Evolutionary conservation across 345 rosid species (phyloP).

Genomic region (Acer campestre): DNA sequence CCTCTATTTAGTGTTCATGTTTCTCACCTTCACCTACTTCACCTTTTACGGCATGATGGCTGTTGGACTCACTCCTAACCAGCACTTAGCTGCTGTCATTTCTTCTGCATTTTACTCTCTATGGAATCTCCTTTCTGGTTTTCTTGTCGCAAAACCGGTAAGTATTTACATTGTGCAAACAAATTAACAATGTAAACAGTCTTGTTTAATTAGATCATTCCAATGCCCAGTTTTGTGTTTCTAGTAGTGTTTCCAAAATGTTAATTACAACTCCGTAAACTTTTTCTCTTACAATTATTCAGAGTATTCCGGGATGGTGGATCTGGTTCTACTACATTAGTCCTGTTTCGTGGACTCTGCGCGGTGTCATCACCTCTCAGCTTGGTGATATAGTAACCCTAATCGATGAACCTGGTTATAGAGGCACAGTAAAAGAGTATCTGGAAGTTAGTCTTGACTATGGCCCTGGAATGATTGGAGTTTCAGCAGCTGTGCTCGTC

Average conservation of each 20-base stretch:
- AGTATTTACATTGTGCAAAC: not conserved
- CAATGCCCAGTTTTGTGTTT: conserved; percentile 32
- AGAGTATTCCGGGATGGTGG: conserved; percentile 89
- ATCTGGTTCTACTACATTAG: conserved; percentile 90
- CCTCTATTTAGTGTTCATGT: conserved; percentile 57
- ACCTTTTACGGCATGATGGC: conserved; percentile 86
- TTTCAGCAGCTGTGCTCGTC: conserved; percentile 25
- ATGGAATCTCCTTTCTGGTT: conserved; percentile 92
- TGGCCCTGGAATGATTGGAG: conserved; percentile 35
- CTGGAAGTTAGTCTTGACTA: conserved; percentile 50
- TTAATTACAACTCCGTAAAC: no score
- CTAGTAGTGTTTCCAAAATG: no score
- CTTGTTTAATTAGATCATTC: not conserved
- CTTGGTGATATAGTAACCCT: conserved; percentile 49
- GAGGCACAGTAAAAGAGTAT: conserved; percentile 36
- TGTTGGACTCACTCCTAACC: conserved; percentile 75
- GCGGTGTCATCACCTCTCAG: conserved; percentile 74
- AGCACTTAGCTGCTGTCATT: conserved; percentile 64
- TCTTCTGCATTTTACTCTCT: conserved; percentile 77
- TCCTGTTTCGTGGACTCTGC: conserved; percentile 83
- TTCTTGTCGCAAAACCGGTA: conserved; percentile 39
- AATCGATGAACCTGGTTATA: conserved; percentile 46
- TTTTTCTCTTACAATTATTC: not conserved
- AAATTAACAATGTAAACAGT: no score
- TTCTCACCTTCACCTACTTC: conserved; percentile 73